Evolutionary conservation across 768 basidiomycete species (phyloP).

Genomic region (Piloderma croceum): DNA sequence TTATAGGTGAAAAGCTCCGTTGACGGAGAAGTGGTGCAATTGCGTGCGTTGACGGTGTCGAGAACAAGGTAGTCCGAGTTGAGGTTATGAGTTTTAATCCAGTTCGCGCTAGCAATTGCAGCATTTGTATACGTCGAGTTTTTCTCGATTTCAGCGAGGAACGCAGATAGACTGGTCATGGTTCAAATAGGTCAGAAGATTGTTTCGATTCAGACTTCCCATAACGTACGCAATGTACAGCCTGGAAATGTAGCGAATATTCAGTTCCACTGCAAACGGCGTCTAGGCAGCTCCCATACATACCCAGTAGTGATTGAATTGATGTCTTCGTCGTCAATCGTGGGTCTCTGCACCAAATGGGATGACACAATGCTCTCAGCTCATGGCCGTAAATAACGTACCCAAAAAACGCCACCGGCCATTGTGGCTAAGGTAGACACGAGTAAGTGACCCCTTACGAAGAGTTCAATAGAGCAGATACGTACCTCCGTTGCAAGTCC

Average conservation of each 20-base stretch:
- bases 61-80: constrained; percentile 38
- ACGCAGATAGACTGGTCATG: constrained; percentile 41
- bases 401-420: constrained; percentile 55
- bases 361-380: background rate
- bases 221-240: constrained; percentile 35
- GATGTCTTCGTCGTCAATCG: constrained; percentile 34
- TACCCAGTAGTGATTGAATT: constrained; percentile 52
- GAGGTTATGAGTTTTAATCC: constrained; percentile 44
- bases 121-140: constrained; percentile 42
- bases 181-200: background rate
- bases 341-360: constrained; percentile 33
- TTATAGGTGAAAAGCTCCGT: constrained; percentile 52
- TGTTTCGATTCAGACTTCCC: background rate
- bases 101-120: constrained; percentile 41
- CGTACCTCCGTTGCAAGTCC: constrained; percentile 41
- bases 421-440: constrained; percentile 37
- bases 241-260: constrained; percentile 15
- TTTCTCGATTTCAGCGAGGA: constrained; percentile 40
- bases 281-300: constrained; percentile 7
- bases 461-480: constrained; percentile 1
- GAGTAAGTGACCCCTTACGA: background rate
- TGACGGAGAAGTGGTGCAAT: constrained; percentile 42
- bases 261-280: too few relatives aligned
- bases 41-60: constrained; percentile 41
- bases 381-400: constrained; percentile 13